Evolutionary conservation across 805 yeast species (phyloP), one percentile per base, ranked within the genome.

Genomic region (Groenewaldozyma tartarivorans): DNA sequence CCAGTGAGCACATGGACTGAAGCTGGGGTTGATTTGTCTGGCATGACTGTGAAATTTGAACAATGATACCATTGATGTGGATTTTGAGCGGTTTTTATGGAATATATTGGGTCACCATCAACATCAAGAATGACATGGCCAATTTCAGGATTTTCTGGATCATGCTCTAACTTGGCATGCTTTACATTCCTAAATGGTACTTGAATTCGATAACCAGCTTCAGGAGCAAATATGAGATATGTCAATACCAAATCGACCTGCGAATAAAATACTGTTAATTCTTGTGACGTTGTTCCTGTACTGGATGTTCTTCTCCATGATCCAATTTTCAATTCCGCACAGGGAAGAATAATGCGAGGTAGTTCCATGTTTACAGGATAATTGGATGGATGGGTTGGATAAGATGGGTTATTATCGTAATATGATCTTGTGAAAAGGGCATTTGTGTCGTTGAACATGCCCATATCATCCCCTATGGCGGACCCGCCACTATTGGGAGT

Each of bases 1-100:
- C 53, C 53, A 9, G 41, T 33, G 13, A 49, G n/a, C 3, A 27
- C n/a, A 29, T 49, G 53, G 2, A 40, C 19, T 13, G 19, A 16
- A 17, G 19, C 35, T 20, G 27, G 35, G n/a, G n/a, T n/a, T 15
- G 48, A 39, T 9, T 47, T 48, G 34, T 48, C 46, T 19, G 19
- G 33, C 3, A 22, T 26, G n/a, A 39, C 46, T 4, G 53, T 37
- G 37, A 48, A 49, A 33, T 49, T 51, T 15, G 35, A 43, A 29
- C 45, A 43, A 5, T 20, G 33, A 9, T 20, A n/a, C 53, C 53
- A 49, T 11, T 19, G 30, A 7, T 37, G 39, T 5, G 47, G 39
- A 7, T 27, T 13, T 16, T 41, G 43, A 13, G 42, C 19, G 15
- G 38, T 30, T 26, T 35, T 39, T 21, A 42, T 36, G 16, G 31